phyloP scores from a whole-genome alignment of 257 asterid genomes.

The Anisodus tanguticus region DNA sequence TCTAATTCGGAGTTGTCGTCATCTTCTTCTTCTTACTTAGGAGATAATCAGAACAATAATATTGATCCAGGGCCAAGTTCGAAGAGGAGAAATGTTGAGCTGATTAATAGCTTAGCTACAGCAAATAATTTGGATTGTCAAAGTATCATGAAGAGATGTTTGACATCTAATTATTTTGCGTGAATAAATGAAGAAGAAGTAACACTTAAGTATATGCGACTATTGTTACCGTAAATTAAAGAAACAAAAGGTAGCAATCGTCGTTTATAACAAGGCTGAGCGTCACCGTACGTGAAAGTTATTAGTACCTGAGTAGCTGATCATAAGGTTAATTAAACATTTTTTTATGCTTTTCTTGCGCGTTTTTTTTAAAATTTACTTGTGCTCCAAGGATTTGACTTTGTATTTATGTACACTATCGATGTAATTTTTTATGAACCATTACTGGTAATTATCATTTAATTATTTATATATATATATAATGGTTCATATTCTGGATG shows the following conservation, averaged over 20 bases:
- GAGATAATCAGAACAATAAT: neutral
- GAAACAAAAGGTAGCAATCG: too few relatives aligned
- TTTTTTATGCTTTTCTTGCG: neutral
- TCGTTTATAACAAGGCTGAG: too few relatives aligned
- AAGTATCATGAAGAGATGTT: neutral
- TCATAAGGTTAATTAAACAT: neutral
- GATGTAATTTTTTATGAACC: too few relatives aligned
- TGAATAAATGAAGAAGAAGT: neutral
- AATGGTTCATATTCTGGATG: too few relatives aligned
- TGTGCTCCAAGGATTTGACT: neutral
- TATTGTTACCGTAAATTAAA: neutral
- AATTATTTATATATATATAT: too few relatives aligned
- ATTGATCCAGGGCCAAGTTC: neutral
- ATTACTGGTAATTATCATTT: neutral
- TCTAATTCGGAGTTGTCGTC: neutral
- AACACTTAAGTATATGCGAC: neutral
- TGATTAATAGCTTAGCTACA: constrained; percentile 16
- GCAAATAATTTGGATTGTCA: neutral
- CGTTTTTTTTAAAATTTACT: neutral
- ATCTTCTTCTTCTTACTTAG: neutral
- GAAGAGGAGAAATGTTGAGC: constrained; percentile 12
- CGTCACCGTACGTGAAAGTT: too few relatives aligned
- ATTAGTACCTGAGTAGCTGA: too few relatives aligned
- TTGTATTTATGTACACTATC: neutral
- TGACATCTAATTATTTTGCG: neutral